Conservation (phyloP, 805 yeast species). For the Pichia phayaonensis region DNA sequence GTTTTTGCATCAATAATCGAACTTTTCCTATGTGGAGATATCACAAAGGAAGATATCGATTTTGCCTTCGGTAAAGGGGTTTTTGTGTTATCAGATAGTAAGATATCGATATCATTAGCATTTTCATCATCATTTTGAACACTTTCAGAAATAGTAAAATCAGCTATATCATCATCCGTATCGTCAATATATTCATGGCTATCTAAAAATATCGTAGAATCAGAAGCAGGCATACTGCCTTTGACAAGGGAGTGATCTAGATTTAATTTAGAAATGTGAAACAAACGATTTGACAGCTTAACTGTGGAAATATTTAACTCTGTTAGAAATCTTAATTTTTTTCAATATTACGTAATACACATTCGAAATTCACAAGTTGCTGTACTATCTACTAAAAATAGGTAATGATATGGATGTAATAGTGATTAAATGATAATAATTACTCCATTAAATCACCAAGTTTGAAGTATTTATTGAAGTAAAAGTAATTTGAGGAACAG, state of each 20-base stretch:
- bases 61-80: conserved; percentile 7
- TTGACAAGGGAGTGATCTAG: too few species aligned
- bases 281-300: too few species aligned
- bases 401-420: too few species aligned
- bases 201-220: not conserved
- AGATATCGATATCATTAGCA: not conserved
- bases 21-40: conserved; percentile 19
- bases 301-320: not conserved
- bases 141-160: conserved; percentile 4
- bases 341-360: not conserved
- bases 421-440: too few species aligned
- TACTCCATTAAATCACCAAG: too few species aligned
- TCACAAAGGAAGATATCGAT: conserved; percentile 13
- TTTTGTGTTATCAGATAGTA: not conserved
- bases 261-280: too few species aligned
- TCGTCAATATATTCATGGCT: not conserved
- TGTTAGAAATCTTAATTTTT: not conserved
- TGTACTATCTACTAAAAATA: too few species aligned
- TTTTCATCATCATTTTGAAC: not conserved
- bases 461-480: too few species aligned
- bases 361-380: too few species aligned
- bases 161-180: conserved; percentile 2
- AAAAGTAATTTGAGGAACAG: too few species aligned
- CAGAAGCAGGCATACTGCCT: not conserved
- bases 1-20: conserved; percentile 41